Base-by-base conservation (phyloP, 768 basidiomycete species). In the Plicaturopsis crispa region DNA sequence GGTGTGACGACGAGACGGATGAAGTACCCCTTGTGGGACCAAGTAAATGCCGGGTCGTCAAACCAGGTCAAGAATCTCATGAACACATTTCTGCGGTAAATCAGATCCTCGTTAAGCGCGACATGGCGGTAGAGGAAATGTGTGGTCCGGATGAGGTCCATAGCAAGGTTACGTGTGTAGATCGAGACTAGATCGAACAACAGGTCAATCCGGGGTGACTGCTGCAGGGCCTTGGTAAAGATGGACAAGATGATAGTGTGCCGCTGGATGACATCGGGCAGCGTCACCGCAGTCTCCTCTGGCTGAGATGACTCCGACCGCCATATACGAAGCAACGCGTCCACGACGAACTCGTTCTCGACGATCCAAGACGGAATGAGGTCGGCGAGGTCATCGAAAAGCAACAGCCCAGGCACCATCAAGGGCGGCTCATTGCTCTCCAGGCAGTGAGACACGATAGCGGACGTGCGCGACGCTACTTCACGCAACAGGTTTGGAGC, bases 71-170 rank as follows among this genome's bases (percentile, higher is more conserved):
- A 62, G 60, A 97, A 98, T 39, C 87, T 80, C 56, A 80, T 69
- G 24, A 99, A 64, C 33, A 96, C 63, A 40, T 85, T 86, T n/a
- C 88, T 78, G 28, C 84, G 86, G 60, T 75, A 86, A 33, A 73
- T 62, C 16, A 74, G 54, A 46, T 83, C 75, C 18, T 78, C 66
- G 52, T 72, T 83, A 35, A 85, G 61, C 2, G 91, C 87, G 19
- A 93, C 84, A 49, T 90, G 84, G 10, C 71, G 65, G 52, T 91
- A 94, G 3, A 99, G 72, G 67, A 96, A 98, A 39, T 81, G 80
- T 0, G 84, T 80, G 13, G 86, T 67, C 30, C 68, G 73, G 21
- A 88, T 75, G 13, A 87, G 66, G 53, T 98, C 93, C 56, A 92
- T 77, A 4, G 86, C 80, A 7, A 87, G 71, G 43, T 80, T 74